Percentiles rank a stretch among this genome's conserved stretches.
phyloP scores from a whole-genome alignment of 2,329 filamentous ascomycete genomes.

The Pleomassaria siparia region DNA sequence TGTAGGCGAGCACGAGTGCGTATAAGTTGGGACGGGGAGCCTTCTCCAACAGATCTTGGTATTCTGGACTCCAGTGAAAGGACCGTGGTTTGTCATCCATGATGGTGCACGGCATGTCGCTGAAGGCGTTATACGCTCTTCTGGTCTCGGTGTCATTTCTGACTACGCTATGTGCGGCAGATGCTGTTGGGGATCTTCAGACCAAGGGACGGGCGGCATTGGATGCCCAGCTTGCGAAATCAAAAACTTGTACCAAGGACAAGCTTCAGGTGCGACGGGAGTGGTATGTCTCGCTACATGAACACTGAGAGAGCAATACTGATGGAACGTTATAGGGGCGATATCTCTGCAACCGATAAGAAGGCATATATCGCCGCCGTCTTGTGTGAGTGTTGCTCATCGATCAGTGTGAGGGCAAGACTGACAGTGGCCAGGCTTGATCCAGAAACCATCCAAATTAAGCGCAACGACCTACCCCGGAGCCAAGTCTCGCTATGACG shows the following conservation, averaged over 20 bases:
- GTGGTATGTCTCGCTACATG: constrained; percentile 21
- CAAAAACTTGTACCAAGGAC: constrained; percentile 32
- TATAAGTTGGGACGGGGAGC: constrained; percentile 9
- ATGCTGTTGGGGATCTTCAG: constrained; percentile 30
- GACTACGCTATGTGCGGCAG: constrained; percentile 22
- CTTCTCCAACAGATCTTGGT: constrained; percentile 14
- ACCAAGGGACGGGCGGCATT: constrained; percentile 28
- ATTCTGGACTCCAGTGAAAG: no score
- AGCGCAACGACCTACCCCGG: constrained; percentile 29
- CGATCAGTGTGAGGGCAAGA: constrained; percentile 1
- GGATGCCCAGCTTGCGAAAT: constrained; percentile 31
- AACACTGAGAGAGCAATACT: not conserved
- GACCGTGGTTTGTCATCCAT: constrained; percentile 5
- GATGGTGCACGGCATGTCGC: constrained; percentile 20
- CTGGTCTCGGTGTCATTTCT: constrained; percentile 22
- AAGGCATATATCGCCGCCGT: constrained; percentile 43
- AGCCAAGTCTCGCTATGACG: constrained; percentile 37
- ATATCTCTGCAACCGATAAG: constrained; percentile 30
- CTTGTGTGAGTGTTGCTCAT: constrained; percentile 20
- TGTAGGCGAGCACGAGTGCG: constrained; percentile 8
- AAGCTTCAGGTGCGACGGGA: constrained; percentile 33
- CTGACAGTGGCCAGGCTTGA: constrained; percentile 19
- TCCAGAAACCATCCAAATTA: constrained; percentile 26
- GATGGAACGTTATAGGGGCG: constrained; percentile 22
- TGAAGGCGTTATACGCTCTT: constrained; percentile 24